Evolutionary conservation across 805 yeast species (phyloP).

Genomic region (Debaryomyces maramus): DNA sequence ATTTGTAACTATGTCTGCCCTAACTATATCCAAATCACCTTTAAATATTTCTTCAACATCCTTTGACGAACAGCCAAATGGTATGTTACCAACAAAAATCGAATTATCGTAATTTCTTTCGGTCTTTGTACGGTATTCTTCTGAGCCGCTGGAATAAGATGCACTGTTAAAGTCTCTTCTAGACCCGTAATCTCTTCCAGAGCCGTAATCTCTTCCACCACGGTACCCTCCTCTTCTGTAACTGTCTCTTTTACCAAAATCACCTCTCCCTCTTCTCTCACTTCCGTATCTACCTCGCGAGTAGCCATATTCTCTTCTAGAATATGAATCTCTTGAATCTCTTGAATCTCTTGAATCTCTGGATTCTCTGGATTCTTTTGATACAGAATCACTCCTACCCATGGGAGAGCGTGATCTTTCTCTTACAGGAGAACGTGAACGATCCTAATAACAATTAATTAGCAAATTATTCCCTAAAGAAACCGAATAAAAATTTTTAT

Average conservation of each 20-base stretch:
- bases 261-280: slow-evolving; percentile 23
- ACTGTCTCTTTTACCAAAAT: slow-evolving; percentile 20
- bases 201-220: slow-evolving; percentile 16
- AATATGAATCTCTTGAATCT: slow-evolving; percentile 12
- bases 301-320: slow-evolving; percentile 33
- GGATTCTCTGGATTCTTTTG: slow-evolving; percentile 27
- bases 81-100: slow-evolving; percentile 71
- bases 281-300: slow-evolving; percentile 28
- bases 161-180: slow-evolving; percentile 22
- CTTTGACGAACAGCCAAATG: slow-evolving; percentile 59
- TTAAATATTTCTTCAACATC: slow-evolving; percentile 61
- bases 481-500: background rate
- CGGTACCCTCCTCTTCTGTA: slow-evolving; percentile 20
- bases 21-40: slow-evolving; percentile 52
- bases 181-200: slow-evolving; percentile 14
- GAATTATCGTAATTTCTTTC: slow-evolving; percentile 67
- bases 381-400: slow-evolving; percentile 20
- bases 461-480: slow-evolving; percentile 15
- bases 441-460: slow-evolving; percentile 35
- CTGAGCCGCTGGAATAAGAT: slow-evolving; percentile 20
- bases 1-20: slow-evolving; percentile 79
- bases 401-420: slow-evolving; percentile 39
- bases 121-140: slow-evolving; percentile 31
- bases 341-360: slow-evolving; percentile 12
- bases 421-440: slow-evolving; percentile 32